A percentile compares a stretch with the other conserved stretches of the same genome.
Conservation (phyloP, 306 rosid genomes). For the Macrotyloma uniflorum region DNA sequence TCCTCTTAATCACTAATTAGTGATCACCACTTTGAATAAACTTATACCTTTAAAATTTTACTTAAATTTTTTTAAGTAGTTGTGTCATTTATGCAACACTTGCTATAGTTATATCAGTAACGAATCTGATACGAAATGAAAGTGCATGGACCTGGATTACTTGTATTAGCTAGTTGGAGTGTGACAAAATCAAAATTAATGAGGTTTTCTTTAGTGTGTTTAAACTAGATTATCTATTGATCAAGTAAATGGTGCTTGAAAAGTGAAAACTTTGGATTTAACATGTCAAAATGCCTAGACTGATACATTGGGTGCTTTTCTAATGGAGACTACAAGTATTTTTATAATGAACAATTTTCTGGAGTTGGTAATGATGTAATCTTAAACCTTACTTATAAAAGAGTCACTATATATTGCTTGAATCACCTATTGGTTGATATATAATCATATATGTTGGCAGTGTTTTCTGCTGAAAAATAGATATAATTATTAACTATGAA, state of each 20-base stretch:
- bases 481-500: too few species aligned
- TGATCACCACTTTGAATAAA: too few species aligned
- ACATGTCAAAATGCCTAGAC: neutral
- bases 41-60: too few species aligned
- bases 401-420: too few species aligned
- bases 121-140: too few species aligned
- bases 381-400: too few species aligned
- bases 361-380: neutral
- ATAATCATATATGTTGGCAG: neutral
- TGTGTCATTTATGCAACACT: too few species aligned
- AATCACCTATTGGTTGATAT: neutral
- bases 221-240: neutral
- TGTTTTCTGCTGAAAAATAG: too few species aligned
- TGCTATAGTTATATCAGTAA: too few species aligned
- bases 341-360: neutral
- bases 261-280: neutral
- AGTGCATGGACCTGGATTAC: neutral
- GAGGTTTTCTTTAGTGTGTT: neutral
- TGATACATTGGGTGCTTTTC: too few species aligned
- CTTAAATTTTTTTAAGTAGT: too few species aligned
- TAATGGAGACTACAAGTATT: neutral
- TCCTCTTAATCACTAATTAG: neutral
- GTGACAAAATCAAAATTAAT: neutral
- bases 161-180: neutral
- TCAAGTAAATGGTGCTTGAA: neutral